phyloP scores from a whole-genome alignment of 1,139 yeast genomes.

The Pneumocystis sp. region DNA sequence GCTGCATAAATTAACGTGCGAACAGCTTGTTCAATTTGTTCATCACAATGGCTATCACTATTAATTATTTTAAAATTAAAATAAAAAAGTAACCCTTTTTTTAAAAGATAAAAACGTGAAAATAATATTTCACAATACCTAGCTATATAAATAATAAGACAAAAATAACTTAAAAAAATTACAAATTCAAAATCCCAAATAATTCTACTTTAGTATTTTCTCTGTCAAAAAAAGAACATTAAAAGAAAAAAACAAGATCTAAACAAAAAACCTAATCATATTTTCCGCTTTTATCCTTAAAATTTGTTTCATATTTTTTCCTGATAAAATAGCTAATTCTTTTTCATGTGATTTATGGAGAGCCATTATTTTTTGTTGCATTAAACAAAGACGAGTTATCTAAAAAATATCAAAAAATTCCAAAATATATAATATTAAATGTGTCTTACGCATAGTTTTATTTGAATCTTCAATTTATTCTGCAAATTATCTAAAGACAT shows the following conservation, averaged over 20 bases:
- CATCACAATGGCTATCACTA: slow-evolving; percentile 31
- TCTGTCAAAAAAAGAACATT: slow-evolving; percentile 21
- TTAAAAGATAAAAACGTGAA: slow-evolving; percentile 53
- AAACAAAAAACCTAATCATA: slow-evolving; percentile 31
- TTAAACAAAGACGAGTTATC: slow-evolving; percentile 58
- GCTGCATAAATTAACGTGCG: slow-evolving; percentile 56
- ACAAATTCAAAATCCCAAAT: slow-evolving; percentile 58
- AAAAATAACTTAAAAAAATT: slow-evolving; percentile 18
- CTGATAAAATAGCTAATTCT: slow-evolving; percentile 54
- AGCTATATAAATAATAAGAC: not conserved
- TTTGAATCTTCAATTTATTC: not conserved
- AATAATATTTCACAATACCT: slow-evolving; percentile 57
- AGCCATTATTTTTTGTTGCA: slow-evolving; percentile 72
- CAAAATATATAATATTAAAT: not conserved
- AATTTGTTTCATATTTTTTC: slow-evolving; percentile 61
- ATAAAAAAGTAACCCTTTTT: slow-evolving; percentile 17
- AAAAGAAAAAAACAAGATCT: not conserved
- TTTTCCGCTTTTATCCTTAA: slow-evolving; percentile 78
- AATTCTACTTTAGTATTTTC: slow-evolving; percentile 75
- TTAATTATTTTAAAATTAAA: not conserved
- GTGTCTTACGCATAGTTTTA: not conserved
- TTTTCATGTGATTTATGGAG: slow-evolving; percentile 69
- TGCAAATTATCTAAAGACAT: not conserved
- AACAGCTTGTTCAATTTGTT: slow-evolving; percentile 60
- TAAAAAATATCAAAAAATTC: slow-evolving; percentile 34